Evolutionary conservation across 352 stramenopile genomes (phyloP), one percentile per base, ranked within the genome.

Genomic region (Phytopythium litorale): DNA sequence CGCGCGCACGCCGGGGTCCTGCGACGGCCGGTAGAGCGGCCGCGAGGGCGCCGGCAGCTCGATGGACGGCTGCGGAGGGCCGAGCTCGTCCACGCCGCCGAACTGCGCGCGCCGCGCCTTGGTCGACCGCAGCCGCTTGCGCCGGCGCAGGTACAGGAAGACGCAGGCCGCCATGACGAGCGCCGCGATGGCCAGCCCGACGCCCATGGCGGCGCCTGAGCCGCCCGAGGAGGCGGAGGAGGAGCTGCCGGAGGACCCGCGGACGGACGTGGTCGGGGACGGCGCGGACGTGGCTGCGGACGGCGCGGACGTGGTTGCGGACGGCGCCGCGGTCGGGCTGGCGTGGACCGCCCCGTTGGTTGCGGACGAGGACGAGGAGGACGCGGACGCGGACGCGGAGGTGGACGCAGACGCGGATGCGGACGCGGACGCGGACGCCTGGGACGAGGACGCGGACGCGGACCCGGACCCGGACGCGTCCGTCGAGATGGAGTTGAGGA

Each of bases 21-120:
- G 63, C 0, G 40, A 46, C 32, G 54, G 54, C 18, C 59, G 52
- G 52, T 55, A 43, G 30, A 59, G 54, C 37, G 49, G 37, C 30
- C 23, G 43, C 19, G 15, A 11, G 7, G 59, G 49, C 28, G 60
- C 67, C 7, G 73, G 60, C 30, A 81, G 63, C 42, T 81, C 73
- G 25, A 81, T 81, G 23, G 73, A 81, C 65, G 76, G 75, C 43
- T 81, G 67, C 1, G 73, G 64, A 38, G 76, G 57, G 1, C 73
- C 73, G 2, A 81, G 65, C 23, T 76, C 68, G 33, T 59, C 50
- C 25, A 33, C 38, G 51, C 68, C 59, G 16, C 56, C 49, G 0
- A 56, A 52, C 37, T 74, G 72, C 15, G 55, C 49, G 2, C 40
- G 30, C 15, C 66, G 65, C 57, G 50, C 63, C 51, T 62, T 60